Evolutionary conservation across 176 grass and related monocot genomes (phyloP), one percentile per base, ranked within the genome.

Genomic region (Oryza punctata): DNA sequence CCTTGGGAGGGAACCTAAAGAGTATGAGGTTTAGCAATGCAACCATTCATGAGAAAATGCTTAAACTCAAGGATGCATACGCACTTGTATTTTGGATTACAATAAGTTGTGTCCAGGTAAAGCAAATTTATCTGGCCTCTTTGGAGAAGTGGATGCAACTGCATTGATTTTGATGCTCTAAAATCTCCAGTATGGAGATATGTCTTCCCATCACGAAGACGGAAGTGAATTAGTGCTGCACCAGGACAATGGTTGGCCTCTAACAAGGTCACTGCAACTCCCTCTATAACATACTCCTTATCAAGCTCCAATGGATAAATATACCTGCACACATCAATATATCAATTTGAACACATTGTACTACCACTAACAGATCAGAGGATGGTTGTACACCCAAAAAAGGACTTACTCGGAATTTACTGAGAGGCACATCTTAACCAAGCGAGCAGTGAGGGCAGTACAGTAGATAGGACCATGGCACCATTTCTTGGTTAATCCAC

Each of bases 221-320:
- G 44, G 47, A 90, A 86, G 75, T 90, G 88, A 76, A 95, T 84
- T 63, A 92, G 83, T 41, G 88, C 93, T 67, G 88, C 93, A 85
- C 93, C 90, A 84, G 93, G 93, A 65, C 93, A 92, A 80, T 95
- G 93, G 33, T 92, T 90, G 44, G 93, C 93, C 59, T 95, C 90
- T 73, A 95, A 81, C 32, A 95, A 78, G n/a, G 81, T 95, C 65
- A 95, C 72, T 11, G 49, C 75, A 69, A 86, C 75, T 80, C 90
- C 93, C 29, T 90, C 88, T 13, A 95, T 88, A 25, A 69, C 82
- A 78, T 95, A 90, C 38, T 95, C 79, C 1, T 76, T 90, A 83
- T 90, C 85, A 85, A 92, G 78, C 82, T 92, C 88, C 82, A 95
- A 63, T 11, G 85, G 85, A 72, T 72, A 82, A 72, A 92, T 83